Conservation (phyloP, 306 rosid species). For the peach (Prunus persica) region DNA sequence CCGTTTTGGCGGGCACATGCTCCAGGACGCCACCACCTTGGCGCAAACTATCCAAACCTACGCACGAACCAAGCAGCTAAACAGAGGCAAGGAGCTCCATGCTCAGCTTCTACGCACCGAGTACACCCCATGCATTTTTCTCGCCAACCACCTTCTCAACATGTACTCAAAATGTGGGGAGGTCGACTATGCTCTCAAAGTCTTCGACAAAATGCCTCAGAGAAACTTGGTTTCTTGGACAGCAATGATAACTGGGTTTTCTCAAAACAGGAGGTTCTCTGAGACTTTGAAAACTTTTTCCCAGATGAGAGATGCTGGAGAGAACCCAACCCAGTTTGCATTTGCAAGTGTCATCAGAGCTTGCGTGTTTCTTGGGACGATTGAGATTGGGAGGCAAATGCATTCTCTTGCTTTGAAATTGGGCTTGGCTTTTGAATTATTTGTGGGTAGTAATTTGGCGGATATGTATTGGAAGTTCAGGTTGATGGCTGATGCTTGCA, state of each 20-base stretch:
- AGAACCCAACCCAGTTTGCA: slow-evolving; percentile 39
- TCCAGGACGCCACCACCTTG: slow-evolving; percentile 23
- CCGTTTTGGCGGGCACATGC: slow-evolving; percentile 20
- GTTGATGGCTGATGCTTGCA: slow-evolving; percentile 37
- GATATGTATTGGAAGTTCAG: slow-evolving; percentile 58
- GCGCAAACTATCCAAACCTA: slow-evolving; percentile 41
- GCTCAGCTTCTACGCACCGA: slow-evolving; percentile 43
- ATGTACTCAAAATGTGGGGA: slow-evolving; percentile 50
- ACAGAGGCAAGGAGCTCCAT: slow-evolving; percentile 53
- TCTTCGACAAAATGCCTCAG: slow-evolving; percentile 46
- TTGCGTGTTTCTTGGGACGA: slow-evolving; percentile 43
- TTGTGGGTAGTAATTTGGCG: slow-evolving; percentile 55
- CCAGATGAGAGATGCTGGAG: slow-evolving; percentile 37
- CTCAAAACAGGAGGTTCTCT: slow-evolving; percentile 36
- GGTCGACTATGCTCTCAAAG: slow-evolving; percentile 32
- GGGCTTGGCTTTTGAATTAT: slow-evolving; percentile 37
- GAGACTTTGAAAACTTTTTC: slow-evolving; percentile 39
- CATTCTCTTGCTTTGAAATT: slow-evolving; percentile 44
- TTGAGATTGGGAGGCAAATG: slow-evolving; percentile 46
- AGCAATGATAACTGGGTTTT: slow-evolving; percentile 50
- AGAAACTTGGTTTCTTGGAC: slow-evolving; percentile 65
- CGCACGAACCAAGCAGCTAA: slow-evolving; percentile 43
- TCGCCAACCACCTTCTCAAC: slow-evolving; percentile 47
- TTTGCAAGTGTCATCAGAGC: slow-evolving; percentile 47
- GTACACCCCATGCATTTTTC: slow-evolving; percentile 33